Percentiles rank a stretch among this genome's conserved stretches.
These are phyloP conservation scores for Xylariaceae sp. DNA, from an alignment of 2,329 filamentous ascomycete genomes.

Conservation along the genomic window DNA sequence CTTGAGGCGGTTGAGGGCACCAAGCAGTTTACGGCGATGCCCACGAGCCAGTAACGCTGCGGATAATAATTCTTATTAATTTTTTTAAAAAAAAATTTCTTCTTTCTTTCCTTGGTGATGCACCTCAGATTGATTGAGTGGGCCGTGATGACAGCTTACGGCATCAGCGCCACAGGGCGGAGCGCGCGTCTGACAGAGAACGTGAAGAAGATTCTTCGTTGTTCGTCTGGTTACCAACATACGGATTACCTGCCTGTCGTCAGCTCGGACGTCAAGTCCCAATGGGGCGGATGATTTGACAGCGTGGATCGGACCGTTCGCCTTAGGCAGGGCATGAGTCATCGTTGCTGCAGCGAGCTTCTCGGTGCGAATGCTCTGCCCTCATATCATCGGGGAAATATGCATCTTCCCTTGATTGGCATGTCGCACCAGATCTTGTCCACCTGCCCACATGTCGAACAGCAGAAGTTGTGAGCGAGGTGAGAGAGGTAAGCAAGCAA, in stretches of 20 bases:
- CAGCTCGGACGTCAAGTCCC: not conserved
- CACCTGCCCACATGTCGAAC: not conserved
- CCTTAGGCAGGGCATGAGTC: not conserved
- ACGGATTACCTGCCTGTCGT: not conserved
- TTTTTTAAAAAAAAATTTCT: too few species aligned
- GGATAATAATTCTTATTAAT: not conserved
- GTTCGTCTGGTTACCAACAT: too few species aligned
- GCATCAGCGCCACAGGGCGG: too few species aligned
- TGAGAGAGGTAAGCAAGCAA: too few species aligned
- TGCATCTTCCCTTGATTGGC: conserved; percentile 1
- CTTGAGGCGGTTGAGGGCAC: conserved; percentile 10
- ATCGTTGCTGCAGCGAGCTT: not conserved
- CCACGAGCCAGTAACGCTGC: not conserved
- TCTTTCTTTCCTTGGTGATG: too few species aligned
- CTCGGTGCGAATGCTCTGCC: not conserved
- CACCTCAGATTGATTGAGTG: too few species aligned
- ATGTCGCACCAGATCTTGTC: conserved; percentile 5
- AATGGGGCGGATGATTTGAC: not conserved
- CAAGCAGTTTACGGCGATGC: conserved; percentile 3
- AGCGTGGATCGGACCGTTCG: not conserved
- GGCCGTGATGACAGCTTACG: too few species aligned
- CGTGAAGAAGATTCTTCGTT: too few species aligned
- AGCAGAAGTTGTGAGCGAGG: not conserved
- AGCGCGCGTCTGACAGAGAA: too few species aligned
- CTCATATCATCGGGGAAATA: conserved; percentile 3